A percentile compares a stretch with the other conserved stretches of the same genome.
These are phyloP conservation scores for Gossypium lobatum DNA, from an alignment of 441 rosid species.

Conservation along the genomic window DNA sequence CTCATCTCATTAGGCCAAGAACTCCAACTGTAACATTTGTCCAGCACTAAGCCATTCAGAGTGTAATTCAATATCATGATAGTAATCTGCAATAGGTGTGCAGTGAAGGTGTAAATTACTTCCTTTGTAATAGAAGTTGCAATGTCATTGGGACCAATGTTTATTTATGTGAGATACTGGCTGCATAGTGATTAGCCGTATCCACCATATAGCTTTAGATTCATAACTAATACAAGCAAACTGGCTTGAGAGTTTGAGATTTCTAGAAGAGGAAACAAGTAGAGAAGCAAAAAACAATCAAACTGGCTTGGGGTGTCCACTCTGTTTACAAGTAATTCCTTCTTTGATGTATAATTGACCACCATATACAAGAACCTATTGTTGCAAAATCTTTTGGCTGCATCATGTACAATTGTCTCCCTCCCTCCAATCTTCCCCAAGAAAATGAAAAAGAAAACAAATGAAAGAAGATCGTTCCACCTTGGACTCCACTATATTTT, in stretches of 20 bases:
- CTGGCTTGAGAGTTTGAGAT: background rate
- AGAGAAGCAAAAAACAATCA: background rate
- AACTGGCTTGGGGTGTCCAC: background rate
- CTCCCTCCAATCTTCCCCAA: background rate
- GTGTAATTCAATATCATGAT: background rate
- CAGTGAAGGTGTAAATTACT: background rate
- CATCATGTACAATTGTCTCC: background rate
- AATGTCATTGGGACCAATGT: background rate
- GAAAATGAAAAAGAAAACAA: background rate
- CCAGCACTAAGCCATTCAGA: background rate
- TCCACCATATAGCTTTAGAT: background rate
- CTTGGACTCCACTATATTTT: background rate
- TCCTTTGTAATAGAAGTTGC: background rate
- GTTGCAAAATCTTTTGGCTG: background rate
- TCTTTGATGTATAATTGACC: background rate
- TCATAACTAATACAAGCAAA: background rate
- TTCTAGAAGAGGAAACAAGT: background rate
- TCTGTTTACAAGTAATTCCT: background rate
- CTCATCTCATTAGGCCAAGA: background rate
- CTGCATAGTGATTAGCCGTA: background rate
- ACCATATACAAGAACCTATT: background rate
- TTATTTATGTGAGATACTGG: background rate
- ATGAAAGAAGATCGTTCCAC: background rate
- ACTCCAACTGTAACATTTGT: background rate
- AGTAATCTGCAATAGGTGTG: background rate